Percentiles rank a stretch among this genome's conserved stretches.
Conservation (phyloP, 495 filamentous ascomycete species). For the Hypoxylon lenormandii region DNA sequence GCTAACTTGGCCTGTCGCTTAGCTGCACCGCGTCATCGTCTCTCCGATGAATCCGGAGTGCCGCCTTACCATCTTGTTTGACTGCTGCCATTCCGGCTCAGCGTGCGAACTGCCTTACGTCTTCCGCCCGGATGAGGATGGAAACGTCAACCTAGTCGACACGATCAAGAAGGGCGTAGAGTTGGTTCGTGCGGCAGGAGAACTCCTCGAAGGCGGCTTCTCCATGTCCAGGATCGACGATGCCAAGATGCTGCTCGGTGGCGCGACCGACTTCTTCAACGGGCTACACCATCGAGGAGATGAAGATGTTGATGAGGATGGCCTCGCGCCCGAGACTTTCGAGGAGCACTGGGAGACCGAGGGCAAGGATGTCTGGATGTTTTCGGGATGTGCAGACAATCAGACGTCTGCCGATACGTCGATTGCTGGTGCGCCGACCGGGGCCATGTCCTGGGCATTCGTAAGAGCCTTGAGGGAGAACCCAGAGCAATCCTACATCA, state of each 20-base stretch:
- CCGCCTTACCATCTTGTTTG: constrained; percentile 69
- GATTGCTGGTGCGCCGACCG: constrained; percentile 64
- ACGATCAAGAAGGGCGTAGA: constrained; percentile 65
- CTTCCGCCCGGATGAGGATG: constrained; percentile 66
- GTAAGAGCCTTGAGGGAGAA: constrained; percentile 64
- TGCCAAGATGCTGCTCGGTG: constrained; percentile 65
- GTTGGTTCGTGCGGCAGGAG: constrained; percentile 59
- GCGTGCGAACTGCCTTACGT: constrained; percentile 71
- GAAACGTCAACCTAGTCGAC: constrained; percentile 67
- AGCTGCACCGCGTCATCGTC: constrained; percentile 67
- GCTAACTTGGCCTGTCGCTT: constrained; percentile 4
- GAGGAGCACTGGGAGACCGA: constrained; percentile 65
- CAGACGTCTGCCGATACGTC: constrained; percentile 71
- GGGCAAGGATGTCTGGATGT: constrained; percentile 70
- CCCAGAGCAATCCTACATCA: constrained; percentile 64
- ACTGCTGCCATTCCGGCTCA: constrained; percentile 73
- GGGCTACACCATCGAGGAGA: constrained; percentile 59
- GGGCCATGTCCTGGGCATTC: constrained; percentile 72
- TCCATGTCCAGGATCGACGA: constrained; percentile 61
- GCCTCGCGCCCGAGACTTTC: constrained; percentile 65
- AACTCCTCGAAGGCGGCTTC: constrained; percentile 68
- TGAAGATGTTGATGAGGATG: constrained; percentile 59
- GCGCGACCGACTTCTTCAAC: constrained; percentile 67
- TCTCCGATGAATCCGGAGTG: constrained; percentile 63
- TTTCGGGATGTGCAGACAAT: constrained; percentile 69